Evolutionary conservation across 2,329 filamentous ascomycete species (phyloP).

Genomic region (Helminthosporium solani): DNA sequence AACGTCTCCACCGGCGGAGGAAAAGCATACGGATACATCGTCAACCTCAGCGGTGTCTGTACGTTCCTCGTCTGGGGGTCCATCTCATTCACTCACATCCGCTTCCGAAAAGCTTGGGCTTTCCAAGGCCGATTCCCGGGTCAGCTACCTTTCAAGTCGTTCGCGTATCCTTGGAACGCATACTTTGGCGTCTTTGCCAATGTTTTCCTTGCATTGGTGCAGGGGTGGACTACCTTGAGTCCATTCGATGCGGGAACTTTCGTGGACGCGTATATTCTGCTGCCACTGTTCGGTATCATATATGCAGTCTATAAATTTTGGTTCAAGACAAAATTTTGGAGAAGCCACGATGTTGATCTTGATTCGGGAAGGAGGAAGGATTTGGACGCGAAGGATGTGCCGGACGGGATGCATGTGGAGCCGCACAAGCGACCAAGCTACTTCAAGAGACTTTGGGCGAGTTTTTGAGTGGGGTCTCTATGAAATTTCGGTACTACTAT

Average conservation of each 20-base stretch:
- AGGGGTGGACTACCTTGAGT: slow-evolving; percentile 45
- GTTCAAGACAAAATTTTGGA: slow-evolving; percentile 40
- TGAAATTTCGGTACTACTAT: not conserved
- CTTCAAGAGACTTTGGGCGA: slow-evolving; percentile 15
- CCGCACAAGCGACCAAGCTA: slow-evolving; percentile 12
- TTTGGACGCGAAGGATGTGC: slow-evolving; percentile 26
- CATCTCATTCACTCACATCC: slow-evolving; percentile 70
- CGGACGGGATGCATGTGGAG: slow-evolving; percentile 8
- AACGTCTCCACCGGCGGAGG: slow-evolving; percentile 67
- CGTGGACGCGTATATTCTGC: slow-evolving; percentile 55
- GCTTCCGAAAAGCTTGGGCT: slow-evolving; percentile 65
- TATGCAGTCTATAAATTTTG: slow-evolving; percentile 51
- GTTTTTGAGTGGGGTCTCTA: slow-evolving; percentile 7
- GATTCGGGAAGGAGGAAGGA: slow-evolving; percentile 41
- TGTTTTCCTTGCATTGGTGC: slow-evolving; percentile 54
- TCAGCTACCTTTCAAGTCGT: slow-evolving; percentile 50
- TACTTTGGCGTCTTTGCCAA: slow-evolving; percentile 52
- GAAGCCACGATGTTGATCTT: slow-evolving; percentile 42
- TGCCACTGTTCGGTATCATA: slow-evolving; percentile 53
- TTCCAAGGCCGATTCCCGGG: slow-evolving; percentile 38
- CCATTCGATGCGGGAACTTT: slow-evolving; percentile 54
- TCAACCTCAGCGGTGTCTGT: slow-evolving; percentile 68
- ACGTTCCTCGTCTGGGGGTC: slow-evolving; percentile 72
- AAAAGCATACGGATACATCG: slow-evolving; percentile 67
- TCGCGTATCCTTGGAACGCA: slow-evolving; percentile 53